These are phyloP conservation scores for Persicaria tinctoria DNA, from an alignment of 148 eudicot genomes.

Conservation along the genomic window DNA sequence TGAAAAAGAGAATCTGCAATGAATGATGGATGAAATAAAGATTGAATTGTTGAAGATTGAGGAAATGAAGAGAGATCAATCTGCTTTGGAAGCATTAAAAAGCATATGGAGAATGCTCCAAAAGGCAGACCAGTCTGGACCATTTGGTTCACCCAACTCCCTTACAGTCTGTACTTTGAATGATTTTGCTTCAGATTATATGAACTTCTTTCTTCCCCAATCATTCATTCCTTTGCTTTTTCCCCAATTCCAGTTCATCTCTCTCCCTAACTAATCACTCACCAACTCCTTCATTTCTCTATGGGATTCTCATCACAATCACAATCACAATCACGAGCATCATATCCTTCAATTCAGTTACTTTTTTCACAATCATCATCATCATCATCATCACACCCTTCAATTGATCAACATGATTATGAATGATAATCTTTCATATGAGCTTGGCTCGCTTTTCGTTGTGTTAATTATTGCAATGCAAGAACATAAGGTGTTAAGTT, in stretches of 20 bases:
- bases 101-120: background rate
- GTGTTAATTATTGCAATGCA: background rate
- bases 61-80: background rate
- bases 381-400: background rate
- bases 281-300: background rate
- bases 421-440: background rate
- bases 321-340: background rate
- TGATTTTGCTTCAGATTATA: background rate
- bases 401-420: background rate
- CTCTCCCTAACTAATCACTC: background rate
- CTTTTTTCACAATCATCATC: background rate
- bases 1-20: background rate
- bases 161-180: background rate
- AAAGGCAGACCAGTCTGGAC: background rate
- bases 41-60: background rate
- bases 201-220: background rate
- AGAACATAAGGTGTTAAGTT: background rate
- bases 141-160: background rate
- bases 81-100: constrained; percentile 1
- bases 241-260: background rate
- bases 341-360: background rate
- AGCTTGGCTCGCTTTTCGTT: background rate
- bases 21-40: background rate
- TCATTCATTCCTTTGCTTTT: constrained; percentile 6
- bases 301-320: background rate